Percentiles rank a stretch among this genome's conserved stretches.
phyloP scores from a whole-genome alignment of 2,329 filamentous ascomycete genomes.

The Botrytis medusae region DNA sequence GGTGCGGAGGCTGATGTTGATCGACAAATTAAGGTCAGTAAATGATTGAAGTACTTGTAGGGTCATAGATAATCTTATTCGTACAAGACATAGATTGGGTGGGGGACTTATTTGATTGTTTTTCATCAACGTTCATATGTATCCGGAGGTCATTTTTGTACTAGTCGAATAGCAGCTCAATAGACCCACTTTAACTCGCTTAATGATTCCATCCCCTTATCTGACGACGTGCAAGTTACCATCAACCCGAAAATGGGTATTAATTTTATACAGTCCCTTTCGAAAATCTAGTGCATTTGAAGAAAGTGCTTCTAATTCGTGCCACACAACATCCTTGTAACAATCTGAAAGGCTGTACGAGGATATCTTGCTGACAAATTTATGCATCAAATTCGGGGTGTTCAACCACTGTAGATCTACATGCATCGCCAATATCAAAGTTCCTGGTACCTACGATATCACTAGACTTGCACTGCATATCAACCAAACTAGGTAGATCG shows the following conservation, averaged over 20 bases:
- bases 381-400: background rate
- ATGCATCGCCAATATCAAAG: background rate
- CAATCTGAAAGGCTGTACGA: background rate
- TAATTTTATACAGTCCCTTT: background rate
- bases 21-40: background rate
- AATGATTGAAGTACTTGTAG: background rate
- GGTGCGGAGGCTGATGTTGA: background rate
- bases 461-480: background rate
- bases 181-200: constrained; percentile 15
- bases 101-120: background rate
- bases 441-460: background rate
- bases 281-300: background rate
- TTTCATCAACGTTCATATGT: background rate
- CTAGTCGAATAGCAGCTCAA: background rate
- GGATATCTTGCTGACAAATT: background rate
- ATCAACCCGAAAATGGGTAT: background rate
- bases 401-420: background rate
- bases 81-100: background rate
- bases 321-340: background rate
- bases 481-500: background rate
- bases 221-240: background rate
- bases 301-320: accelerated
- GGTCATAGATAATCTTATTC: background rate
- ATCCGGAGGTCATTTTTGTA: constrained; percentile 2
- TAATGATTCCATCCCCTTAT: background rate